Conservation (phyloP, 805 yeast genomes). For the Ogataea zsoltii region DNA sequence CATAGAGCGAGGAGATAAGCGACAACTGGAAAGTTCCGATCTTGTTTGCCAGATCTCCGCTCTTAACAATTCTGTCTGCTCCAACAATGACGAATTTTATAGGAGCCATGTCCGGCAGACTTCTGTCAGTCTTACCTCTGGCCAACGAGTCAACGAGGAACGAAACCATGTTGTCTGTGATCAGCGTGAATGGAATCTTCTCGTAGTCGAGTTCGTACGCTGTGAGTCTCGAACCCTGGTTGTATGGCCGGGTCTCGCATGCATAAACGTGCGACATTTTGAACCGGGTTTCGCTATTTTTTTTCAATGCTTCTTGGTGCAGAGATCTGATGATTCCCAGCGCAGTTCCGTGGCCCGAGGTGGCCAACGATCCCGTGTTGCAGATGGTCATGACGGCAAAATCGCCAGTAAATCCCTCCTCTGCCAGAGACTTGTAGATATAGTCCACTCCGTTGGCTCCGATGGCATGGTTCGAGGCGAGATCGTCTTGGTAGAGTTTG, state of each 20-base stretch:
- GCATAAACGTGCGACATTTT: conserved; percentile 75
- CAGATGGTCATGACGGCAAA: conserved; percentile 89
- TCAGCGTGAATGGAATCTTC: conserved; percentile 79
- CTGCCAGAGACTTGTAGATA: conserved; percentile 46
- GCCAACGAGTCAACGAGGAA: conserved; percentile 58
- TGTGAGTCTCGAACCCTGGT: conserved; percentile 93
- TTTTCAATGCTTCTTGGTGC: conserved; percentile 41
- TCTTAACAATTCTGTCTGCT: conserved; percentile 88
- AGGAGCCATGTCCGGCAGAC: conserved; percentile 49
- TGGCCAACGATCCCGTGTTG: conserved; percentile 95
- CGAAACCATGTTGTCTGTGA: conserved; percentile 91
- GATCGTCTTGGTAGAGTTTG: conserved; percentile 69
- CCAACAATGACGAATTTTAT: conserved; percentile 89
- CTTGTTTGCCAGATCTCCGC: conserved; percentile 96
- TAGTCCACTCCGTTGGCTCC: conserved; percentile 83
- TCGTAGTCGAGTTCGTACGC: conserved; percentile 89
- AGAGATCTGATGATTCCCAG: conserved; percentile 85
- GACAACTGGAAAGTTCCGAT: conserved; percentile 94
- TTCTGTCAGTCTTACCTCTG: conserved; percentile 25
- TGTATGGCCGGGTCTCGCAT: conserved; percentile 93
- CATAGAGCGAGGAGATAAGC: conserved; percentile 60
- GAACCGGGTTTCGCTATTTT: conserved; percentile 33
- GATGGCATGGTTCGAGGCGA: conserved; percentile 71
- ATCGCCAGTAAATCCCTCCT: conserved; percentile 56
- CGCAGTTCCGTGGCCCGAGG: conserved; percentile 98